phyloP scores from a whole-genome alignment of 164 flowering plant genomes.

The Stephania yunnanensis region DNA sequence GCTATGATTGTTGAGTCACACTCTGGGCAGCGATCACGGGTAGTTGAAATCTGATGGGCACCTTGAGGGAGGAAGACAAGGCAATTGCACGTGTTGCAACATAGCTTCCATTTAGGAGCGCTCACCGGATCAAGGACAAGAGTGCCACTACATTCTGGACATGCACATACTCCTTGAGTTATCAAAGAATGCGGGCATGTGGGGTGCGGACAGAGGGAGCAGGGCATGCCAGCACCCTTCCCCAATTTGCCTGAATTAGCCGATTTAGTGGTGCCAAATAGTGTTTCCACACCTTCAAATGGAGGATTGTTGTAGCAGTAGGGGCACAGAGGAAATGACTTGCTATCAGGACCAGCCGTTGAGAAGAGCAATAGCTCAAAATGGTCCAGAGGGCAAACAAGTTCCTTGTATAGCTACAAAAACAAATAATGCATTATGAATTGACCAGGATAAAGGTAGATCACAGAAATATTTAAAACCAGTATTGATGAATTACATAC shows the following conservation, averaged over 20 bases:
- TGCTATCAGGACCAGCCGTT: slow-evolving; percentile 78
- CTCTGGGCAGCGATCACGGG: slow-evolving; percentile 56
- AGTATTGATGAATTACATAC: background rate
- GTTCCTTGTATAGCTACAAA: slow-evolving; percentile 89
- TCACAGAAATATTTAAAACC: background rate
- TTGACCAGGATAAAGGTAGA: background rate
- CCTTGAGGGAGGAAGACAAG: slow-evolving; percentile 85
- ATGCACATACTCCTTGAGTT: slow-evolving; percentile 93
- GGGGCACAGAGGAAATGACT: slow-evolving; percentile 90
- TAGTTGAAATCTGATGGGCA: slow-evolving; percentile 78
- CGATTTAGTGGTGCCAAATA: slow-evolving; percentile 39
- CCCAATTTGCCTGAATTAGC: slow-evolving; percentile 41
- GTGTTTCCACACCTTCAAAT: slow-evolving; percentile 72
- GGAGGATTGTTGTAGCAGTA: slow-evolving; percentile 95
- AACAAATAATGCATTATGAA: slow-evolving; percentile 1
- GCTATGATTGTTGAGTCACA: slow-evolving; percentile 80
- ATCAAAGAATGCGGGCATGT: slow-evolving; percentile 85
- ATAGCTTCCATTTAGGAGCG: slow-evolving; percentile 88
- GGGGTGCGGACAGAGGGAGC: slow-evolving; percentile 89
- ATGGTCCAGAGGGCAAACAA: slow-evolving; percentile 88
- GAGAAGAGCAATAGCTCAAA: slow-evolving; percentile 85
- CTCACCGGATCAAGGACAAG: slow-evolving; percentile 87
- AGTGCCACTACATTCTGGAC: slow-evolving; percentile 89
- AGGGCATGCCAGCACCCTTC: slow-evolving; percentile 93
- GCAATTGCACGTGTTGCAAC: slow-evolving; percentile 90